A percentile compares a stretch with the other conserved stretches of the same genome.
phyloP scores from a whole-genome alignment of 768 basidiomycete species.

The Vararia minispora region DNA sequence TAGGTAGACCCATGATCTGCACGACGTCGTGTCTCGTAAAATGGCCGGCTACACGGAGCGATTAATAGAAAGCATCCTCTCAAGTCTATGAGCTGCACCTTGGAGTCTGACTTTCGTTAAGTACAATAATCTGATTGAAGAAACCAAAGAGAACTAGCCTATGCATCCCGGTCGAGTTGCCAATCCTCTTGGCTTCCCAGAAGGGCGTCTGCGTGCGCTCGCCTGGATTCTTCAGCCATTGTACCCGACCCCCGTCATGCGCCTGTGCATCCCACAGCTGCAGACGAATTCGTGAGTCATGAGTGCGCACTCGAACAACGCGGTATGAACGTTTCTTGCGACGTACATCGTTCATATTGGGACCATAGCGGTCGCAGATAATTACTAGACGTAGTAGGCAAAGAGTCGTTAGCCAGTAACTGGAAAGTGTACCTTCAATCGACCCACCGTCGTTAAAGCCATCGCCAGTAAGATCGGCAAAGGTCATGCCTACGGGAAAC shows the following conservation, averaged over 20 bases:
- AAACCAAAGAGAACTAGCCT: no score
- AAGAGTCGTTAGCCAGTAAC: background rate
- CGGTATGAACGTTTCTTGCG: no score
- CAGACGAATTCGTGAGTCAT: no score
- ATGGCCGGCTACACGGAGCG: conserved; percentile 13
- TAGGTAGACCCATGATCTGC: conserved; percentile 13
- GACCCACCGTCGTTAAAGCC: conserved; percentile 14
- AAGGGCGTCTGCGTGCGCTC: background rate
- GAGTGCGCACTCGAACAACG: no score
- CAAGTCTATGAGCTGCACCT: no score
- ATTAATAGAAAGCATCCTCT: no score
- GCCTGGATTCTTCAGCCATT: conserved; percentile 12
- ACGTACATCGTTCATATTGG: conserved; percentile 13
- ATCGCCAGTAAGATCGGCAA: conserved; percentile 13
- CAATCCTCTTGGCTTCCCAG: conserved; percentile 11
- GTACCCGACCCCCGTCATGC: conserved; percentile 10
- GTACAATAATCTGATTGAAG: no score
- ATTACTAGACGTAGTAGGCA: conserved; percentile 6
- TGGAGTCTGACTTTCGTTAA: no score
- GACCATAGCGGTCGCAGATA: conserved; percentile 13
- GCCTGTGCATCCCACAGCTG: no score
- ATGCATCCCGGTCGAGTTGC: conserved; percentile 14
- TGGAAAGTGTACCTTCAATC: background rate
- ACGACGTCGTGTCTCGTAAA: conserved; percentile 8
- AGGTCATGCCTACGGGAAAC: conserved; percentile 12